A percentile compares a stretch with the other conserved stretches of the same genome.
phyloP scores from a whole-genome alignment of 495 filamentous ascomycete species.

The Glutinoglossum americanum region DNA sequence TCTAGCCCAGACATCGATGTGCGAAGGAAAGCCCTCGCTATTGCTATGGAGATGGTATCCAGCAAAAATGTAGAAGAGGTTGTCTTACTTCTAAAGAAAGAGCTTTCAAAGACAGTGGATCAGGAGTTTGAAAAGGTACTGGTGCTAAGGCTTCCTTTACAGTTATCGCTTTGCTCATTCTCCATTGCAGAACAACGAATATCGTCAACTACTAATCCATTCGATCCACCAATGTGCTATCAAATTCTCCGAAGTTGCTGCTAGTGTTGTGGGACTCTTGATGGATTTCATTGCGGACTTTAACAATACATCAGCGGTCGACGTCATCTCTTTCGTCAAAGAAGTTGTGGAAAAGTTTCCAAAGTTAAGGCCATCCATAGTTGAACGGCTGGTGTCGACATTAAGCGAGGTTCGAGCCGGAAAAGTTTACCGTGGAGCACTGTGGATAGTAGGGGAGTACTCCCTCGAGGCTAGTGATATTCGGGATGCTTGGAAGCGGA shows the following conservation, averaged over 20 bases:
- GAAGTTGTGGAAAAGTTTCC: conserved; percentile 99
- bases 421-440: conserved; percentile 87
- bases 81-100: conserved; percentile 87
- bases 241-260: conserved; percentile 94
- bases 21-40: conserved; percentile 69
- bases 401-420: conserved; percentile 86
- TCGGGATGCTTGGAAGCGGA: conserved; percentile 89
- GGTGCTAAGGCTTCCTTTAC: background rate
- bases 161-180: background rate
- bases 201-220: conserved; percentile 86
- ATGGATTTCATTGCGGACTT: conserved; percentile 99
- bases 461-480: conserved; percentile 86
- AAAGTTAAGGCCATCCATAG: conserved; percentile 62
- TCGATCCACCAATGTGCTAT: conserved; percentile 96
- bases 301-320: conserved; percentile 87
- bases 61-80: conserved; percentile 99
- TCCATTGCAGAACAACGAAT: conserved; percentile 56
- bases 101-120: conserved; percentile 91
- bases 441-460: conserved; percentile 98
- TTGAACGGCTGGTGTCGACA: conserved; percentile 73
- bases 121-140: conserved; percentile 87
- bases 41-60: conserved; percentile 93
- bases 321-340: conserved; percentile 96
- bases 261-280: conserved; percentile 87
- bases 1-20: conserved; percentile 94